Conservation (phyloP, 371 early-diverging fungal species). For the Apophysomyces trapeziformis region DNA sequence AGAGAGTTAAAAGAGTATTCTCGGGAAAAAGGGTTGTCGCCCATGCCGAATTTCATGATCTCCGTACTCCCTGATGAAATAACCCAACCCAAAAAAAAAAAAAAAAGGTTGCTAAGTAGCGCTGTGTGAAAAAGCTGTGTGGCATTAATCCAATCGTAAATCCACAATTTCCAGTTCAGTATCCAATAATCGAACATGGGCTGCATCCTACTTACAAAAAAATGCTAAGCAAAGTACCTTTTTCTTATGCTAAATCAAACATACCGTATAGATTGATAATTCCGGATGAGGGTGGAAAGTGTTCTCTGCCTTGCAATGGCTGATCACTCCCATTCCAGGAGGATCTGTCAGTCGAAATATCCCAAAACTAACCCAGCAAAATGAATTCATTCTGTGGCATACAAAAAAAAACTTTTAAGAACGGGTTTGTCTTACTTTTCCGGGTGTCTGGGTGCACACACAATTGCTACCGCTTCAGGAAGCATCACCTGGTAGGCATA, state of each 20-base stretch:
- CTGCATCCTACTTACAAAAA: not conserved
- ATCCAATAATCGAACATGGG: constrained; percentile 12
- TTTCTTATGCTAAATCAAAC: constrained; percentile 42
- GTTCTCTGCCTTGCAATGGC: constrained; percentile 67
- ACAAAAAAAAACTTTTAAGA: not conserved
- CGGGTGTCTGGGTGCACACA: constrained; percentile 78
- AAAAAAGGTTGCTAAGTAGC: too few relatives aligned
- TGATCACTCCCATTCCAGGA: constrained; percentile 80
- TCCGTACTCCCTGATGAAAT: too few relatives aligned
- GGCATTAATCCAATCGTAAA: not conserved
- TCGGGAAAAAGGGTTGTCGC: too few relatives aligned
- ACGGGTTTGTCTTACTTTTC: constrained; percentile 57
- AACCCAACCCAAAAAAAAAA: too few relatives aligned
- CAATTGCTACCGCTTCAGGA: constrained; percentile 94
- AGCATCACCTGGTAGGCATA: constrained; percentile 92
- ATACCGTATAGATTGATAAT: constrained; percentile 68
- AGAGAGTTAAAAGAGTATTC: not conserved
- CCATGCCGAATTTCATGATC: too few relatives aligned
- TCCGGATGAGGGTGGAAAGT: constrained; percentile 88
- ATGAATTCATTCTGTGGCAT: not conserved
- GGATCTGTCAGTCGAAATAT: constrained; percentile 90
- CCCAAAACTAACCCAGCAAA: constrained; percentile 61
- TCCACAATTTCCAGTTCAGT: constrained; percentile 16
- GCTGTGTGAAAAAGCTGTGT: too few relatives aligned
- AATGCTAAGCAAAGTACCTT: not conserved